Conservation (phyloP, 1,139 yeast species). For the Protomyces lactucae-debilis region DNA sequence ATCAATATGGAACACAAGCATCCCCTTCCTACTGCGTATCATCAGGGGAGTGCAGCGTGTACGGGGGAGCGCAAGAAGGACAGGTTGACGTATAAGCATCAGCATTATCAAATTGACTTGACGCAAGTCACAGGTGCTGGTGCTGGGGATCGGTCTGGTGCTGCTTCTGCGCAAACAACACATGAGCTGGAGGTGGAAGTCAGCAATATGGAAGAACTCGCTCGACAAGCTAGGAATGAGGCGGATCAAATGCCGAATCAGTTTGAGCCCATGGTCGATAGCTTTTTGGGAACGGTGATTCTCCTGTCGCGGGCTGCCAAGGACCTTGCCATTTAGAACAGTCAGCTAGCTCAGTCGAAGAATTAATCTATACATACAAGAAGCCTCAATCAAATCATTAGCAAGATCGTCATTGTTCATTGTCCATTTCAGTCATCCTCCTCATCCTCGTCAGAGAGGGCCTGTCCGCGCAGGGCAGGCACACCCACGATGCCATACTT, state of each 20-base stretch:
- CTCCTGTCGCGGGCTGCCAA: not conserved
- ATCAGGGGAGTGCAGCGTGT: slow-evolving; percentile 1
- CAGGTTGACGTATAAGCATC: slow-evolving; percentile 27
- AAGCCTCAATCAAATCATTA: not conserved
- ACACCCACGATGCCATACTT: slow-evolving; percentile 10
- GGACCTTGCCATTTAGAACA: not conserved
- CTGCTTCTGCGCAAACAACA: not conserved
- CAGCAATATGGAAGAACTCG: slow-evolving; percentile 19
- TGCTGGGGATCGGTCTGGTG: not conserved
- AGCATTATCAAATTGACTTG: slow-evolving; percentile 27
- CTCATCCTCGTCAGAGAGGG: not conserved
- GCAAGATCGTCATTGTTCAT: not conserved
- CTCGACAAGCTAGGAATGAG: slow-evolving; percentile 13
- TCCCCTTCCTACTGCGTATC: not conserved
- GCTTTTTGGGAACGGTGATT: slow-evolving; percentile 18
- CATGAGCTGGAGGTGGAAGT: slow-evolving; percentile 26
- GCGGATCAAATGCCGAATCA: slow-evolving; percentile 18
- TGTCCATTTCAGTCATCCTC: slow-evolving; percentile 2
- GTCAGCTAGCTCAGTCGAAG: not conserved
- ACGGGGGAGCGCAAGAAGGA: slow-evolving; percentile 28
- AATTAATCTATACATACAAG: not conserved
- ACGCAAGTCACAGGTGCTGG: slow-evolving; percentile 25
- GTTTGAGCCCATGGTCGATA: slow-evolving; percentile 11
- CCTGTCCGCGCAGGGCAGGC: not conserved
- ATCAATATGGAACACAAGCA: slow-evolving; percentile 30